Evolutionary conservation across 768 basidiomycete genomes (phyloP).

Genomic region (Mycena vitilis): DNA sequence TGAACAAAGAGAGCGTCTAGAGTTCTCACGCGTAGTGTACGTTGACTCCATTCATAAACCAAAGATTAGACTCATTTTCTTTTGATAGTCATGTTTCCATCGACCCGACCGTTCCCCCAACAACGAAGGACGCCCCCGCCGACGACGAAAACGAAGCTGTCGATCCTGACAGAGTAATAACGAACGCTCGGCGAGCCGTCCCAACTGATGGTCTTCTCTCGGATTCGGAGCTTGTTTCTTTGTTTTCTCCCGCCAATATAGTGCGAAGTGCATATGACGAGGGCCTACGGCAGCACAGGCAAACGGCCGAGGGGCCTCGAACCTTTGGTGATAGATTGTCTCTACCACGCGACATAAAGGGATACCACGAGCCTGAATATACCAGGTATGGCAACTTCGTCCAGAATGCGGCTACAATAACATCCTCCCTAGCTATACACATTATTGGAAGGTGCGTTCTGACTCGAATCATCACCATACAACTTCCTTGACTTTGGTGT

Average conservation of each 20-base stretch:
- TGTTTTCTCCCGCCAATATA: conserved; percentile 54
- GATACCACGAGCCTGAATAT: conserved; percentile 82
- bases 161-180: conserved; percentile 80
- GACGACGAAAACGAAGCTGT: conserved; percentile 62
- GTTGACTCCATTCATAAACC: background rate
- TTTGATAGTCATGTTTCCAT: conserved; percentile 61
- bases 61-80: background rate
- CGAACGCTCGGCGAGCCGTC: conserved; percentile 72
- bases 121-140: conserved; percentile 45
- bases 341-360: conserved; percentile 55
- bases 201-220: conserved; percentile 78
- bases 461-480: background rate
- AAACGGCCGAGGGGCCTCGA: conserved; percentile 35
- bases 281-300: conserved; percentile 50
- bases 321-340: conserved; percentile 66
- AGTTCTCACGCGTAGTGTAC: conserved; percentile 78
- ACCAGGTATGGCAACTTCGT: conserved; percentile 51
- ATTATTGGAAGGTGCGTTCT: conserved; percentile 85
- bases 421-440: conserved; percentile 71
- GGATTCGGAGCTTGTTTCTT: conserved; percentile 61
- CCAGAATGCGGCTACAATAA: background rate
- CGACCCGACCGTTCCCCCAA: conserved; percentile 64
- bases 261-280: conserved; percentile 78
- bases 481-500: background rate
- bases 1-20: conserved; percentile 64